phyloP scores from a whole-genome alignment of 768 basidiomycete species.

The Pulveroboletus ravenelii region DNA sequence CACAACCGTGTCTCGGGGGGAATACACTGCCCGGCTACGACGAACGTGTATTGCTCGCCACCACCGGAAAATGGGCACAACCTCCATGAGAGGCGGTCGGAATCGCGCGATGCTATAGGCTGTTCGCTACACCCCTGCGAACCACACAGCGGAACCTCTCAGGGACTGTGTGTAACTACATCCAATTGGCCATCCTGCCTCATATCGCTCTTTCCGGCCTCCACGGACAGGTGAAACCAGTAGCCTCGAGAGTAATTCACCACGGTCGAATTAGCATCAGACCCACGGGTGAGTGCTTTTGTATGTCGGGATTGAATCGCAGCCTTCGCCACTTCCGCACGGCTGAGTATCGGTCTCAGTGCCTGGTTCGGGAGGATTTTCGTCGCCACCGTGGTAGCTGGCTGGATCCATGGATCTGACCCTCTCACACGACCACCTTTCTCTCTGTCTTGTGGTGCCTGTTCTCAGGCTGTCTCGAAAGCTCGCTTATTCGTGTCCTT shows the following conservation, averaged over 20 bases:
- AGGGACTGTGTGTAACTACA: conserved; percentile 6
- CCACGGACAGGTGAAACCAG: no score
- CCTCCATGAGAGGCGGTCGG: no score
- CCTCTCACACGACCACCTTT: not conserved
- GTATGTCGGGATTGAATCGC: no score
- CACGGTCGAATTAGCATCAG: not conserved
- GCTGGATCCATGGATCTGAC: not conserved
- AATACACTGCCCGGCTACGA: no score
- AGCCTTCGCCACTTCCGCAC: no score
- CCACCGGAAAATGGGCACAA: no score
- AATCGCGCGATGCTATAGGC: no score
- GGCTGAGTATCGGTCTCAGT: no score
- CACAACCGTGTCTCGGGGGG: no score
- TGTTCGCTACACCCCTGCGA: conserved; percentile 2
- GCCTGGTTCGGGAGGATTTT: not conserved
- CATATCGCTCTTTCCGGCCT: no score
- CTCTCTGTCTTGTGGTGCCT: not conserved
- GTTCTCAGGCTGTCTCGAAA: not conserved
- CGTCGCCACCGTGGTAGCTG: not conserved
- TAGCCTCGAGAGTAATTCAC: no score
- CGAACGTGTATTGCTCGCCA: no score
- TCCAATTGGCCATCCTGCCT: not conserved
- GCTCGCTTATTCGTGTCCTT: not conserved
- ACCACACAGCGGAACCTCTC: conserved; percentile 5
- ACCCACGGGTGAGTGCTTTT: not conserved